phyloP scores from a whole-genome alignment of 2,329 filamentous ascomycete species.

The Pseudogymnoascus sp. region DNA sequence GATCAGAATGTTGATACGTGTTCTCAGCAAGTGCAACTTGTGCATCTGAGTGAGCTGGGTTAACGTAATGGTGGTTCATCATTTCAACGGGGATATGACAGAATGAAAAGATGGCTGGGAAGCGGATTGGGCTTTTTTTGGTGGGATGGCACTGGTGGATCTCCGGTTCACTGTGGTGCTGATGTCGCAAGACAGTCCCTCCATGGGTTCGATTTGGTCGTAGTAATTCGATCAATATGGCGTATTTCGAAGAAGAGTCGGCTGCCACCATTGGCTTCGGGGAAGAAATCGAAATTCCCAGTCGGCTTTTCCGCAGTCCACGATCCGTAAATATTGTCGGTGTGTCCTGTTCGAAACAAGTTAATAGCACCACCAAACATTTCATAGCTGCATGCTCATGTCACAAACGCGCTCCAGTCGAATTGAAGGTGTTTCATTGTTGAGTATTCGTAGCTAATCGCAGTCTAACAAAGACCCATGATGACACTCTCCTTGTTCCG shows the following conservation, averaged over 20 bases:
- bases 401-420: slow-evolving; percentile 8
- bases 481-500: slow-evolving; percentile 28
- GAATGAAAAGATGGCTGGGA: not conserved
- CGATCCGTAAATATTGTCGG: not conserved
- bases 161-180: not conserved
- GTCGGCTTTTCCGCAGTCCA: not conserved
- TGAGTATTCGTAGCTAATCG: slow-evolving; percentile 11
- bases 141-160: not conserved
- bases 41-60: slow-evolving; percentile 13
- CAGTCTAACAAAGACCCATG: slow-evolving; percentile 17
- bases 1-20: slow-evolving; percentile 13
- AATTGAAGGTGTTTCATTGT: slow-evolving; percentile 12
- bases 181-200: not conserved
- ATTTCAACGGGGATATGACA: slow-evolving; percentile 7
- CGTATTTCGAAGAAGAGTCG: not conserved
- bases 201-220: not conserved
- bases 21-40: slow-evolving; percentile 13
- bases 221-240: not conserved
- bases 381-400: slow-evolving; percentile 11
- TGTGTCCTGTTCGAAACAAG: slow-evolving; percentile 4
- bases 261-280: not conserved
- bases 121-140: not conserved
- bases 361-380: slow-evolving; percentile 6
- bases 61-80: slow-evolving; percentile 14
- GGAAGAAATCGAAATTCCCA: not conserved